Evolutionary conservation across 2,329 filamentous ascomycete species (phyloP).

Genomic region (Sclerotinia subarctica): DNA sequence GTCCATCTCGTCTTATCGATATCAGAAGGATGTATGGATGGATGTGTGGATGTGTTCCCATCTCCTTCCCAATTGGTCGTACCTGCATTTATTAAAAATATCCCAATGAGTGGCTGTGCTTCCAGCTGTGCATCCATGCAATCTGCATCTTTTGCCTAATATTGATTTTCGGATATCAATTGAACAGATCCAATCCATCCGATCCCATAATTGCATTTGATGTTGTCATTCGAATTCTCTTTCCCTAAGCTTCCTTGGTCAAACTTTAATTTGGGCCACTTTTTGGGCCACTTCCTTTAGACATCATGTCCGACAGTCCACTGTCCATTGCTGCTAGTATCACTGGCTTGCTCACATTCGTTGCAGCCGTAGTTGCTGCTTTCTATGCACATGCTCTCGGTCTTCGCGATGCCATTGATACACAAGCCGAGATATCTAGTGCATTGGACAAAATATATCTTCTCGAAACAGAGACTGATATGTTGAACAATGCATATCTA

Average conservation of each 20-base stretch:
- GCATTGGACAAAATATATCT: constrained; percentile 29
- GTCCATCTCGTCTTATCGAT: not conserved
- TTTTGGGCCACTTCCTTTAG: not conserved
- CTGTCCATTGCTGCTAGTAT: constrained; percentile 25
- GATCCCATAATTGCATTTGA: constrained; percentile 1
- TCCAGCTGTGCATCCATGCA: constrained; percentile 7
- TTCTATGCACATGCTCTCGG: constrained; percentile 28
- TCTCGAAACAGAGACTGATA: constrained; percentile 29
- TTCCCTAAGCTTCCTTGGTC: not conserved
- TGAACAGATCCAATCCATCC: constrained; percentile 5
- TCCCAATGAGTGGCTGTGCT: constrained; percentile 12
- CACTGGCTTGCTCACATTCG: constrained; percentile 29
- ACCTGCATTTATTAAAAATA: constrained; percentile 19
- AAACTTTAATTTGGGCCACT: not conserved
- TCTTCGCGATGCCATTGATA: constrained; percentile 29
- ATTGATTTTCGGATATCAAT: constrained; percentile 12
- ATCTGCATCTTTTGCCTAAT: constrained; percentile 12
- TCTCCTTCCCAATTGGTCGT: constrained; percentile 9
- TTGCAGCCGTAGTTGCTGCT: constrained; percentile 25
- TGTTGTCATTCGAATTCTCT: not conserved
- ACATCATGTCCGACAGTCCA: constrained; percentile 16
- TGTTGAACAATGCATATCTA: constrained; percentile 30
- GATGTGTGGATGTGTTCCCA: not conserved
- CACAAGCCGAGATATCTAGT: constrained; percentile 27
- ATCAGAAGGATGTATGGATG: too few relatives aligned